phyloP scores from a whole-genome alignment of 2,329 filamentous ascomycete genomes.

The Rutstroemia sp. region DNA sequence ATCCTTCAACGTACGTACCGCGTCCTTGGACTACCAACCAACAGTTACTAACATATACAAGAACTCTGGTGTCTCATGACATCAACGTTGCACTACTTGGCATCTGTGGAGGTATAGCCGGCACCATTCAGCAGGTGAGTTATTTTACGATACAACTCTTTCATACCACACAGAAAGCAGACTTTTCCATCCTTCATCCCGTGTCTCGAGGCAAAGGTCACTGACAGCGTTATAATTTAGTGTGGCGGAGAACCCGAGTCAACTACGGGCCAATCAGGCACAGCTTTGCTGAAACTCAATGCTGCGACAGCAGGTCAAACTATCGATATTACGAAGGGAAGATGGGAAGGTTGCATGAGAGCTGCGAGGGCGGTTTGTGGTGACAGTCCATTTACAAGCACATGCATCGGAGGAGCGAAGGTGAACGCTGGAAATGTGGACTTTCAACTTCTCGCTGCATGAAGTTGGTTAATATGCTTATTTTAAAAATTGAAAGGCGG shows the following conservation, averaged over 20 bases:
- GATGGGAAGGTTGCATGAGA: conserved; percentile 47
- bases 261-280: conserved; percentile 40
- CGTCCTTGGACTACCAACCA: neutral
- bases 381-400: conserved; percentile 18
- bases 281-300: conserved; percentile 40
- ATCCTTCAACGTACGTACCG: conserved; percentile 23
- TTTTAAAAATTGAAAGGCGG: neutral
- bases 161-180: no score
- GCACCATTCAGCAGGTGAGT: conserved; percentile 29
- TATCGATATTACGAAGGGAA: conserved; percentile 45
- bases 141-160: neutral
- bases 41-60: conserved; percentile 6
- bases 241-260: conserved; percentile 38
- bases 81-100: conserved; percentile 40
- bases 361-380: conserved; percentile 34
- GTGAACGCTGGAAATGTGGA: conserved; percentile 18
- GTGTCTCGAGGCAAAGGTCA: neutral
- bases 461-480: neutral
- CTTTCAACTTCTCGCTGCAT: conserved; percentile 9
- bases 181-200: no score
- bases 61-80: conserved; percentile 34
- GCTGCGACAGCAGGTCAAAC: conserved; percentile 36
- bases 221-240: conserved; percentile 18
- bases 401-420: conserved; percentile 22
- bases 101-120: conserved; percentile 44